Conservation (phyloP, 2,329 filamentous ascomycete genomes). For the Aspergillus uvarum region DNA sequence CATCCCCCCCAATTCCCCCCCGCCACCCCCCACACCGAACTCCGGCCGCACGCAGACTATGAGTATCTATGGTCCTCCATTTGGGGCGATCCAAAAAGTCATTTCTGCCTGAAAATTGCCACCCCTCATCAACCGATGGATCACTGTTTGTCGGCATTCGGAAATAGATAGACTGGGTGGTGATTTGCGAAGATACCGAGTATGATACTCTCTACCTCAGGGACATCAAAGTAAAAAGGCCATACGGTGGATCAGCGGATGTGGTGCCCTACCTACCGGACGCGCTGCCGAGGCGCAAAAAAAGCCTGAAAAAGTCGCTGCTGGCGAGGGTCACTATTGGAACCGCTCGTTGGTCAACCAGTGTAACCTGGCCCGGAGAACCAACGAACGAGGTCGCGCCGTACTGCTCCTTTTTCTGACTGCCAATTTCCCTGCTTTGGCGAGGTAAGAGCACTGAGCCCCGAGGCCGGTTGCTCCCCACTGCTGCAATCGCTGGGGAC, state of each 20-base stretch:
- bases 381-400: not conserved
- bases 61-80: not conserved
- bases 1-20: no score
- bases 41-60: slow-evolving; percentile 6
- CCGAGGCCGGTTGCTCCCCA: not conserved
- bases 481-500: not conserved
- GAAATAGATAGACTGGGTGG: not conserved
- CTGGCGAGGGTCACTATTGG: not conserved
- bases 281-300: not conserved
- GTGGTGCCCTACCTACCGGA: not conserved
- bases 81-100: not conserved
- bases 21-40: not conserved
- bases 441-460: not conserved
- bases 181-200: not conserved
- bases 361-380: not conserved
- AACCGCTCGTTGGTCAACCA: not conserved
- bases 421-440: not conserved
- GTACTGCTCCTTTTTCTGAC: no score
- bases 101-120: slow-evolving; percentile 8
- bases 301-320: not conserved
- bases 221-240: not conserved
- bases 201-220: not conserved
- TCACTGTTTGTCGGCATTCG: not conserved
- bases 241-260: not conserved
- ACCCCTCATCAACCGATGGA: slow-evolving; percentile 2